These are phyloP conservation scores for Bipolaris victoriae DNA, from an alignment of 2,329 filamentous ascomycete species.

Conservation along the genomic window DNA sequence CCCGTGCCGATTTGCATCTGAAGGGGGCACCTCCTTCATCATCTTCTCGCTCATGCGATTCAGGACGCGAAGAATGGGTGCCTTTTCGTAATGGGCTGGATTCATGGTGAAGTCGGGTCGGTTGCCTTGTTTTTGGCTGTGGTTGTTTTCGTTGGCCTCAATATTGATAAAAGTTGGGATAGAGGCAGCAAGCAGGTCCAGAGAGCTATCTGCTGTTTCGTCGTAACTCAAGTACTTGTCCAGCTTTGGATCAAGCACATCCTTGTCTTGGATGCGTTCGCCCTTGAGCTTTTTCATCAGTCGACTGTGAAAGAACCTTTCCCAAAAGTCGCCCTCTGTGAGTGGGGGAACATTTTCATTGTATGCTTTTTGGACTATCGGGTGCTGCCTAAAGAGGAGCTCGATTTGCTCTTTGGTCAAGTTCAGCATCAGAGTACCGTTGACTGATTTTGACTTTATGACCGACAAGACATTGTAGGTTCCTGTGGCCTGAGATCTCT, in stretches of 20 bases:
- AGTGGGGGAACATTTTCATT: slow-evolving; percentile 85
- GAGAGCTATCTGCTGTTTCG: slow-evolving; percentile 59
- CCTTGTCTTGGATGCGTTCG: slow-evolving; percentile 79
- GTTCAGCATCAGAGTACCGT: slow-evolving; percentile 73
- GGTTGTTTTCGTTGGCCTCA: slow-evolving; percentile 92
- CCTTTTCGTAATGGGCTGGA: slow-evolving; percentile 73
- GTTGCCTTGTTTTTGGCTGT: slow-evolving; percentile 86
- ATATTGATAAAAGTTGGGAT: slow-evolving; percentile 91
- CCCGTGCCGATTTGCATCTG: slow-evolving; percentile 71
- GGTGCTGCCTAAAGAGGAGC: slow-evolving; percentile 91
- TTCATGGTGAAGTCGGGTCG: slow-evolving; percentile 89
- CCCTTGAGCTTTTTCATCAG: slow-evolving; percentile 91
- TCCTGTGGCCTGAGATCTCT: slow-evolving; percentile 82
- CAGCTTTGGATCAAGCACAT: slow-evolving; percentile 77
- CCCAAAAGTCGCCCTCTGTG: slow-evolving; percentile 85
- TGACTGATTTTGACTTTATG: slow-evolving; percentile 79
- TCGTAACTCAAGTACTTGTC: slow-evolving; percentile 84
- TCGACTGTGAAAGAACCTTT: slow-evolving; percentile 88
- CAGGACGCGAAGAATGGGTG: slow-evolving; percentile 85
- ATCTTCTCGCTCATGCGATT: slow-evolving; percentile 94
- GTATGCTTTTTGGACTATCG: slow-evolving; percentile 86
- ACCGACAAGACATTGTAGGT: slow-evolving; percentile 93
- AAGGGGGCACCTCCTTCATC: slow-evolving; percentile 82
- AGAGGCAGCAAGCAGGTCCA: slow-evolving; percentile 61
- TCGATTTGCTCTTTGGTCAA: slow-evolving; percentile 92